These are phyloP conservation scores for Tuber calosporum DNA, from an alignment of 495 filamentous ascomycete species.

Conservation along the genomic window DNA sequence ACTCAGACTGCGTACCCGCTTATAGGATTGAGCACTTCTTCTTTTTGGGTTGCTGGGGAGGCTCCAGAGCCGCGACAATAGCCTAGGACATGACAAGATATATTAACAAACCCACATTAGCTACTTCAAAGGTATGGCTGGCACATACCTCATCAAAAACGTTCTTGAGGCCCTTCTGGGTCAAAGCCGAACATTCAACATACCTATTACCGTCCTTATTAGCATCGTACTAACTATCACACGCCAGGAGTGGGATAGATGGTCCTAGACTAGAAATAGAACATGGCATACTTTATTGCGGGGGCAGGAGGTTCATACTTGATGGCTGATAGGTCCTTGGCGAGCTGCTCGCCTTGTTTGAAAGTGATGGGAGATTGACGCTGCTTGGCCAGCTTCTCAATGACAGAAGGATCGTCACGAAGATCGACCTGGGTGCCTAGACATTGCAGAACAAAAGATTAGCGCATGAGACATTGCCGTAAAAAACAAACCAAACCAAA, in stretches of 20 bases:
- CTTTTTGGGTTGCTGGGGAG: constrained; percentile 49
- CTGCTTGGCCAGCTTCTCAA: constrained; percentile 87
- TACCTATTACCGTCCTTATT: constrained; percentile 47
- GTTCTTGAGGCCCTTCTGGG: constrained; percentile 97
- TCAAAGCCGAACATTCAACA: constrained; percentile 94
- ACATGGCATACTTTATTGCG: constrained; percentile 33
- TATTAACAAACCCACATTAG: neutral
- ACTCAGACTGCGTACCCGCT: constrained; percentile 7
- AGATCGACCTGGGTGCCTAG: constrained; percentile 81
- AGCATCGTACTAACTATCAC: neutral
- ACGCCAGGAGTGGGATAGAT: neutral
- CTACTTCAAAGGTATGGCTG: neutral
- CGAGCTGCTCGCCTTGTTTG: constrained; percentile 92
- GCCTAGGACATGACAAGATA: constrained; percentile 49
- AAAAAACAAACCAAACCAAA: too few species aligned
- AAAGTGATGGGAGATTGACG: constrained; percentile 86
- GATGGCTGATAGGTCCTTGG: constrained; percentile 88
- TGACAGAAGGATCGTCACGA: constrained; percentile 76
- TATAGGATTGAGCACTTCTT: constrained; percentile 37
- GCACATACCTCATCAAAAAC: constrained; percentile 90
- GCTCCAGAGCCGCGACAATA: constrained; percentile 82
- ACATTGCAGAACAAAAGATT: neutral
- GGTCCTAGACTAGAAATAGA: constrained; percentile 15
- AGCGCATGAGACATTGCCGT: neutral
- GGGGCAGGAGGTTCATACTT: constrained; percentile 49